Percentiles rank a stretch among this genome's conserved stretches.
phyloP scores from a whole-genome alignment of 306 rosid species.

The Arachis hypogaea region DNA sequence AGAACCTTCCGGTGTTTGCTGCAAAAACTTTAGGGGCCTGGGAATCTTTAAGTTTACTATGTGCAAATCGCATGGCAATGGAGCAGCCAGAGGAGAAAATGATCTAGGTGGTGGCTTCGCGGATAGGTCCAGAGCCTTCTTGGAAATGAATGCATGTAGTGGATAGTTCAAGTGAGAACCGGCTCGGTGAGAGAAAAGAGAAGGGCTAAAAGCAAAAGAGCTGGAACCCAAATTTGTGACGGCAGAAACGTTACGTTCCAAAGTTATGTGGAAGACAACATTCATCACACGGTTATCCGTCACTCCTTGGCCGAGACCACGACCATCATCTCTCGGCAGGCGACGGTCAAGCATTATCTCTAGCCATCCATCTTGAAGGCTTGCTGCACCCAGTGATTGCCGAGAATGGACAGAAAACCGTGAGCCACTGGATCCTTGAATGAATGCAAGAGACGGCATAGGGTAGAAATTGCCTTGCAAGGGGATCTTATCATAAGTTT shows the following conservation, averaged over 20 bases:
- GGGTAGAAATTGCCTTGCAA: conserved; percentile 97
- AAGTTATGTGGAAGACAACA: conserved; percentile 77
- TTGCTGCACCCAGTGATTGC: conserved; percentile 92
- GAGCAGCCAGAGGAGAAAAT: conserved; percentile 75
- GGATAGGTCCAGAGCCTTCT: conserved; percentile 64
- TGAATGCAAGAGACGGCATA: conserved; percentile 88
- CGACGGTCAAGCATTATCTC: conserved; percentile 99
- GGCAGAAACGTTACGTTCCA: conserved; percentile 74
- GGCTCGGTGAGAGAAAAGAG: conserved; percentile 80
- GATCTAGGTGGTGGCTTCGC: conserved; percentile 66
- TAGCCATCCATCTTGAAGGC: conserved; percentile 88
- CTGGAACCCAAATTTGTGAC: conserved; percentile 55
- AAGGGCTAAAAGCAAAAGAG: conserved; percentile 64
- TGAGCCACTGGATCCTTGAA: conserved; percentile 78
- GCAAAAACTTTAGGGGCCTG: conserved; percentile 68
- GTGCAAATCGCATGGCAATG: conserved; percentile 95
- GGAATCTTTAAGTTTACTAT: conserved; percentile 94
- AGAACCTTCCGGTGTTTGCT: conserved; percentile 56
- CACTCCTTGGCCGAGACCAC: conserved; percentile 99
- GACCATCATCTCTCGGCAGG: conserved; percentile 84
- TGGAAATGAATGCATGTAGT: conserved; percentile 74
- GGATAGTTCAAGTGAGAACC: conserved; percentile 90
- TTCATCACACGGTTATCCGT: conserved; percentile 87
- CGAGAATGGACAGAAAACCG: conserved; percentile 89
- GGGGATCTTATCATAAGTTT: conserved; percentile 91